A percentile compares a stretch with the other conserved stretches of the same genome.
Evolutionary conservation across 2,329 filamentous ascomycete genomes (phyloP).

Genomic region (Penicillium sp.): DNA sequence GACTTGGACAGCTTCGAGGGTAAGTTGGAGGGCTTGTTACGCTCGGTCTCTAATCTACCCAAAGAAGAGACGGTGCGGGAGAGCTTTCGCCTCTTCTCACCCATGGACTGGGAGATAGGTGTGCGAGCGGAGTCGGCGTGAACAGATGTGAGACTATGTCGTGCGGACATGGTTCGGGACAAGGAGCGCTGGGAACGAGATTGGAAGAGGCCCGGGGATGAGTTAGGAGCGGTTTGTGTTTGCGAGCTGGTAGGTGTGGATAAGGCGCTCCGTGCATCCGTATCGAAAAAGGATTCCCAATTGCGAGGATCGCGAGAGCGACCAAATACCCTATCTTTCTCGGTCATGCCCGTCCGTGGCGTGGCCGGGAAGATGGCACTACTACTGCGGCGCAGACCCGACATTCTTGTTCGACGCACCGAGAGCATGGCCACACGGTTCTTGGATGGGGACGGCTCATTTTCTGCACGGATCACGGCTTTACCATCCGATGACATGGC

Average conservation of each 20-base stretch:
- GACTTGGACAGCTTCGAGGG: conserved; percentile 29
- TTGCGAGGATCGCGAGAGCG: conserved; percentile 81
- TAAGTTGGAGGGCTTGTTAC: conserved; percentile 36
- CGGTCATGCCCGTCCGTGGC: conserved; percentile 53
- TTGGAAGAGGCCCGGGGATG: conserved; percentile 74
- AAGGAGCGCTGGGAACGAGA: conserved; percentile 59
- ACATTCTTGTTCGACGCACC: conserved; percentile 46
- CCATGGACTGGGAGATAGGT: conserved; percentile 44
- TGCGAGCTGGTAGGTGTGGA: conserved; percentile 78
- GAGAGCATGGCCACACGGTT: conserved; percentile 48
- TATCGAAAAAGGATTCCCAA: conserved; percentile 88
- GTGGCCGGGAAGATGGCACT: conserved; percentile 61
- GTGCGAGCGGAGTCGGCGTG: conserved; percentile 45
- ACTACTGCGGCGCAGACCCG: conserved; percentile 63
- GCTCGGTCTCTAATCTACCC: conserved; percentile 54
- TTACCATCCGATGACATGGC: conserved; percentile 85
- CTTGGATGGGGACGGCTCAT: conserved; percentile 64
- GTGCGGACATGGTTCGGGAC: conserved; percentile 54
- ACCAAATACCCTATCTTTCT: conserved; percentile 54
- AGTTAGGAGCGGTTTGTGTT: conserved; percentile 58
- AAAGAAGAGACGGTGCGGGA: conserved; percentile 59
- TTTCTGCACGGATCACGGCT: conserved; percentile 71
- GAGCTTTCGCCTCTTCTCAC: conserved; percentile 59
- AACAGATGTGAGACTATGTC: conserved; percentile 40
- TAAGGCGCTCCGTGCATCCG: conserved; percentile 70